Evolutionary conservation across 352 stramenopile genomes (phyloP).

Genomic region (Pythium scleroteichum): DNA sequence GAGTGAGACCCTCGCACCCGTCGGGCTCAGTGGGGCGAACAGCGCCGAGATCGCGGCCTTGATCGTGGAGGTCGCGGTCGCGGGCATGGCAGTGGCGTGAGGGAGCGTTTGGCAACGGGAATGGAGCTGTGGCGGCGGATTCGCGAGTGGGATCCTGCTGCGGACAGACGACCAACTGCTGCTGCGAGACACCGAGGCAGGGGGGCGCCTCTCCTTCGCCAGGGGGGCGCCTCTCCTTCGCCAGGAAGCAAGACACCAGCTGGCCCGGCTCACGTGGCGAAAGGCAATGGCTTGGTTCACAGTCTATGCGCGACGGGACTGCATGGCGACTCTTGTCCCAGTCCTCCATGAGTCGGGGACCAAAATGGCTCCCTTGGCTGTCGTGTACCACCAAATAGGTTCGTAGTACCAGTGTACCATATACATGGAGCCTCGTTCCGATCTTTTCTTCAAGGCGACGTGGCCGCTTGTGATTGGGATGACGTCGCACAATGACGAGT

Average conservation of each 20-base stretch:
- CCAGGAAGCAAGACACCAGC: too few relatives aligned
- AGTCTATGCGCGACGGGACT: neutral
- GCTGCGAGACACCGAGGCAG: too few relatives aligned
- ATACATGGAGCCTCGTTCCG: neutral
- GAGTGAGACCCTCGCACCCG: neutral
- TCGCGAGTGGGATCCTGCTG: neutral
- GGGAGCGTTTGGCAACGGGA: neutral
- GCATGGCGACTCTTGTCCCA: neutral
- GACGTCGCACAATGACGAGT: neutral
- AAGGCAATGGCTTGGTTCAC: neutral
- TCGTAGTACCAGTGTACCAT: neutral
- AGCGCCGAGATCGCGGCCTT: neutral
- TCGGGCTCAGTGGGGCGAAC: neutral
- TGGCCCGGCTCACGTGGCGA: neutral
- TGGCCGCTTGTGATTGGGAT: slow-evolving; percentile 11
- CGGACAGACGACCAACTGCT: neutral
- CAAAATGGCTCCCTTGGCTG: too few relatives aligned
- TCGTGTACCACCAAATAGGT: slow-evolving; percentile 9
- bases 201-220: too few relatives aligned
- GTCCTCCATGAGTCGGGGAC: neutral
- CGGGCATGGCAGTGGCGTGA: neutral
- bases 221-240: too few relatives aligned
- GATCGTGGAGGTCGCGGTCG: neutral
- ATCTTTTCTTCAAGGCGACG: slow-evolving; percentile 18
- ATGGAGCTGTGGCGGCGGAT: neutral